Base-by-base conservation (phyloP, 2,329 filamentous ascomycete genomes). In the Claviceps lovelessii region DNA sequence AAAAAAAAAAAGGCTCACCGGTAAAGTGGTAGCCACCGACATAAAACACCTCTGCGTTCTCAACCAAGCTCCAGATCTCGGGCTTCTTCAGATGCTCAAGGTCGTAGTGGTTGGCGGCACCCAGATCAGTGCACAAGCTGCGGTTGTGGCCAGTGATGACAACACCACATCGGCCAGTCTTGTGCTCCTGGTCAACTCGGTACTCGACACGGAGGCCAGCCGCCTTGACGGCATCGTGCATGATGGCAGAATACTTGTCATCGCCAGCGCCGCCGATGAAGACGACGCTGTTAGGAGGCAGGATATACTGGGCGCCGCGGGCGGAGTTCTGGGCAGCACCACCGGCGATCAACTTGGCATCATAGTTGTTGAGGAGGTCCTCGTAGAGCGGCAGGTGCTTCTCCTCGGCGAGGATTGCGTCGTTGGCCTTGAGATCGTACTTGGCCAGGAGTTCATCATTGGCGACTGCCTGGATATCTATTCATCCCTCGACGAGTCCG, bases 311-410 rank as follows among this genome's bases (percentile, higher is more conserved):
- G 60, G 91, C 93, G 63, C 93, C 93, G 67, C 93, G 85, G 63
- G 93, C 91, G 54, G 90, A 94, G 81, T 98, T 98, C 76, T 98
- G 93, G 35, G 93, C 93, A 55, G 93, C 93, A 66, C 93, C 93
- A 61, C 93, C 93, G 54, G 93, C 90, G 68, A 97, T 93, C 69
- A 97, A 79, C 75, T 95, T 94, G 60, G 91, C 91, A 64, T 93
- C 83, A 74, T 84, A 88, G 79, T 93, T 91, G 73, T 87, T 85
- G 64, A 96, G 81, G 62, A 97, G 81, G 67, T 98, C 93, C 69
- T 97, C 90, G 73, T 90, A 98, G 67, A 98, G 80, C 49, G 79
- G 81, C 68, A 86, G 78, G 75, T 98, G 93, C 77, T 95, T 86
- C 68, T 88, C 83, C 72, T 95, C 89, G 55, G 91, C 91, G 58